Conservation (phyloP, 495 filamentous ascomycete species). For the Penicillium arizonense region DNA sequence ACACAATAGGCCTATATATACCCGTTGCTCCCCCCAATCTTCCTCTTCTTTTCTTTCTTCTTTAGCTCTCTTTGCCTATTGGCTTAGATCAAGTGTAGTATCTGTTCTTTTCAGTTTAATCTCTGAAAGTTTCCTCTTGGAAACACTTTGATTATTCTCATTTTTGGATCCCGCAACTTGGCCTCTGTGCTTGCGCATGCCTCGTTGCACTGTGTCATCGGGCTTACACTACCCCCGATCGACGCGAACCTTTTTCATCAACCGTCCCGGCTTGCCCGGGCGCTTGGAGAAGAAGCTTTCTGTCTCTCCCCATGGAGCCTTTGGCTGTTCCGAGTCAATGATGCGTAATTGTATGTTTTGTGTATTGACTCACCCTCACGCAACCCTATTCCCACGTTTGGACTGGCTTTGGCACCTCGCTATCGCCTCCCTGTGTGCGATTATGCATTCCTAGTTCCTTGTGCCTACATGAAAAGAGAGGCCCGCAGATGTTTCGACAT, state of each 20-base stretch:
- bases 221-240: conserved; percentile 85
- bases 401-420: too few relatives aligned
- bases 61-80: conserved; percentile 53
- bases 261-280: conserved; percentile 53
- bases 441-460: too few relatives aligned
- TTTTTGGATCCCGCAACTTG: conserved; percentile 60
- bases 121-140: conserved; percentile 62
- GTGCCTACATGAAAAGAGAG: too few relatives aligned
- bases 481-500: too few relatives aligned
- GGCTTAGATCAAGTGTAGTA: conserved; percentile 94
- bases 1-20: conserved; percentile 22
- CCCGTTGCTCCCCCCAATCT: conserved; percentile 8
- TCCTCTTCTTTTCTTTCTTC: conserved; percentile 41
- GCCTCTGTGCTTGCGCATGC: conserved; percentile 85
- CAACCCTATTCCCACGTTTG: too few relatives aligned
- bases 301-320: too few relatives aligned
- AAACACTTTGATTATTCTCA: conserved; percentile 81
- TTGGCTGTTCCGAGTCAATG: too few relatives aligned
- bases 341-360: too few relatives aligned
- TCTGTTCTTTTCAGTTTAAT: conserved; percentile 98
- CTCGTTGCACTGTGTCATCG: conserved; percentile 72
- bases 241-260: conserved; percentile 74
- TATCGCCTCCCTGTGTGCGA: too few relatives aligned
- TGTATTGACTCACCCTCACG: too few relatives aligned
- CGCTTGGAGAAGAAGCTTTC: conserved; percentile 62